These are phyloP conservation scores for Leptographium lundbergii DNA, from an alignment of 2,329 filamentous ascomycete genomes.

Conservation along the genomic window DNA sequence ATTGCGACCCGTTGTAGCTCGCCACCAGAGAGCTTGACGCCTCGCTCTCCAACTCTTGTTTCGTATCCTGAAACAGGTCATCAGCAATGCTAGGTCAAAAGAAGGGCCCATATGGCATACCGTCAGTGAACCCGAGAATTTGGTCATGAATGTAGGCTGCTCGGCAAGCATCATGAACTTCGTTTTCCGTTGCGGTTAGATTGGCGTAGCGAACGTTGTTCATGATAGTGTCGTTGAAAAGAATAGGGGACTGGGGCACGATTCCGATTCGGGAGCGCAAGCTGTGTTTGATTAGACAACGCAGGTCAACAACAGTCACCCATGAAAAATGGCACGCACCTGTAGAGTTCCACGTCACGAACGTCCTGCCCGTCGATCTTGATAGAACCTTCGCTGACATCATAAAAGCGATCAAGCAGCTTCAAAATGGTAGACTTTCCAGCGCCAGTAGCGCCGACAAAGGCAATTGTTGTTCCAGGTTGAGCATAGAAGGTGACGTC, in stretches of 20 bases:
- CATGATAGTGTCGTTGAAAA: constrained; percentile 47
- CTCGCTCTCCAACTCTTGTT: constrained; percentile 37
- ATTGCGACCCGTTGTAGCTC: constrained; percentile 56
- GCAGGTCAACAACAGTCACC: background rate
- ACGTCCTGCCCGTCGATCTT: constrained; percentile 45
- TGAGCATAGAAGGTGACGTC: constrained; percentile 36
- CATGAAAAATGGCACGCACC: constrained; percentile 17
- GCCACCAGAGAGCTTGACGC: constrained; percentile 50
- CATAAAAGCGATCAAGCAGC: constrained; percentile 47
- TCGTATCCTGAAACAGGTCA: constrained; percentile 26
- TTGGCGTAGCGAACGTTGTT: constrained; percentile 47
- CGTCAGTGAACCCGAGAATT: constrained; percentile 39
- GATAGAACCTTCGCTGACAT: constrained; percentile 39
- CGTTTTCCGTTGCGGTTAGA: constrained; percentile 39
- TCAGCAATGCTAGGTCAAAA: constrained; percentile 4
- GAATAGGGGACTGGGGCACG: constrained; percentile 41
- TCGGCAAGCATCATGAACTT: constrained; percentile 40
- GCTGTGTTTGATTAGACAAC: constrained; percentile 1
- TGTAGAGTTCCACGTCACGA: constrained; percentile 37
- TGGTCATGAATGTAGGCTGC: constrained; percentile 47
- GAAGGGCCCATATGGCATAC: constrained; percentile 14
- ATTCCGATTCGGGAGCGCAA: constrained; percentile 41
- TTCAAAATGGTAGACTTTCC: constrained; percentile 47
- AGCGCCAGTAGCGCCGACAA: constrained; percentile 47
- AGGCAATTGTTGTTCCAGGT: constrained; percentile 42